Conservation (phyloP, 2,329 filamentous ascomycete genomes). For the Fonsecaea pedrosoi region DNA sequence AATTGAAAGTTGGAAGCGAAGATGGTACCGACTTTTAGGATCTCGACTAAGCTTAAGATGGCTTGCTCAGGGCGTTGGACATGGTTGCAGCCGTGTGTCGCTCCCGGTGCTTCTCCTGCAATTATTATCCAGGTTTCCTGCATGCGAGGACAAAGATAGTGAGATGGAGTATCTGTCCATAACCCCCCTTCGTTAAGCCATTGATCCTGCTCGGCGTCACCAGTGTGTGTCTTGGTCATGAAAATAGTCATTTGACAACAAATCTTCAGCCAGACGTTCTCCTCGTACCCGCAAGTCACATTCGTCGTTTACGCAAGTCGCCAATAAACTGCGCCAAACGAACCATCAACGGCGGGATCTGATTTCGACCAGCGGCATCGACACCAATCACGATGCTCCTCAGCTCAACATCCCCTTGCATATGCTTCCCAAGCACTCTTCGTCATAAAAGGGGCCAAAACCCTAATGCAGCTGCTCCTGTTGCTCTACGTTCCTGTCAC, state of each 20-base stretch:
- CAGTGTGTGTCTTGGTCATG: no score
- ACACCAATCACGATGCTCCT: constrained; percentile 26
- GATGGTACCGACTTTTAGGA: constrained; percentile 7
- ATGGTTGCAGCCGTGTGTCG: constrained; percentile 1
- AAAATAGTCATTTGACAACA: no score
- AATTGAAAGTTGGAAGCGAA: constrained; percentile 9
- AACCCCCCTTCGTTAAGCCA: not conserved
- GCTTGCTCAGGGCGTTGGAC: not conserved
- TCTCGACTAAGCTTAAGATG: constrained; percentile 7
- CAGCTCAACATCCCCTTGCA: constrained; percentile 17
- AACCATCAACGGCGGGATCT: not conserved
- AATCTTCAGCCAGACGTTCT: no score
- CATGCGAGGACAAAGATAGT: not conserved
- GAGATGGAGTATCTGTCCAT: not conserved
- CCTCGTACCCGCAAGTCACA: not conserved
- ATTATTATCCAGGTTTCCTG: not conserved
- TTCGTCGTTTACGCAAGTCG: constrained; percentile 6
- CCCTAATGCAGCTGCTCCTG: constrained; percentile 4
- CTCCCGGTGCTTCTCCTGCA: no score
- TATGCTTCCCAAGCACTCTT: not conserved
- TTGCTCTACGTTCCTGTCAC: not conserved
- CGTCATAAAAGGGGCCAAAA: constrained; percentile 14
- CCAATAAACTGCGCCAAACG: constrained; percentile 8
- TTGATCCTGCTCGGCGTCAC: no score
- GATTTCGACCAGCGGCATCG: constrained; percentile 23